phyloP scores from a whole-genome alignment of 78 protist genomes.

The Isochrysis galbana region DNA sequence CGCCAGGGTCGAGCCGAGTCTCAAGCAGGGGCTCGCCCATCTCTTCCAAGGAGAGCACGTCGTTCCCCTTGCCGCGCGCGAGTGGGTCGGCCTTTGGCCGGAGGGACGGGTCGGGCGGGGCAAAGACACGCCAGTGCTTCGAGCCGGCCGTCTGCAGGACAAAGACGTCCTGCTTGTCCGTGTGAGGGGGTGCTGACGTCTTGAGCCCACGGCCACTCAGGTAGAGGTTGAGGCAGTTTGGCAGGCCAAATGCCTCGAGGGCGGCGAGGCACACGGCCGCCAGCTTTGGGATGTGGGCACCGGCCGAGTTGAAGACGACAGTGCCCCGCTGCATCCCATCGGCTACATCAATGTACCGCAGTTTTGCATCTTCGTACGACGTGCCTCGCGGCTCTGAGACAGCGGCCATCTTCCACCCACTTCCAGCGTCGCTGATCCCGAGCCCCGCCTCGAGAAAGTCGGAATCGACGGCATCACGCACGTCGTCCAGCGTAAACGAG shows the following conservation, averaged over 20 bases:
- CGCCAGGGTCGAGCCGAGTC: not conserved
- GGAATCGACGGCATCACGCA: not conserved
- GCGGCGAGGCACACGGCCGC: slow-evolving; percentile 18
- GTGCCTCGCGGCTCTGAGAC: slow-evolving; percentile 19
- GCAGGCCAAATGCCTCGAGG: not conserved
- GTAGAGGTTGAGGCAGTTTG: slow-evolving; percentile 26
- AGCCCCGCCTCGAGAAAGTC: not conserved
- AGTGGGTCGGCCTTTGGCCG: not conserved
- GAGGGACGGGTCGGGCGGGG: not conserved
- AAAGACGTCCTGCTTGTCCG: slow-evolving; percentile 42
- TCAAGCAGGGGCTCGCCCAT: slow-evolving; percentile 20
- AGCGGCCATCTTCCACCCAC: slow-evolving; percentile 11
- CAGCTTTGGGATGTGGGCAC: slow-evolving; percentile 15
- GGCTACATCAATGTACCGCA: not conserved
- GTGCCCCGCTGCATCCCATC: not conserved
- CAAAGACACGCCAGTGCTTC: slow-evolving; percentile 25
- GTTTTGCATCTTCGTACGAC: not conserved
- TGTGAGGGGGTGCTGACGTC: slow-evolving; percentile 44
- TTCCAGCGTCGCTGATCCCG: not conserved
- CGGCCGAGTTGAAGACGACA: slow-evolving; percentile 14
- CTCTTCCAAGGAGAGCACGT: not conserved
- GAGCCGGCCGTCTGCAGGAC: not conserved
- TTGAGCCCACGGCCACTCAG: not conserved
- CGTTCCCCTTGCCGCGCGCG: slow-evolving; percentile 2
- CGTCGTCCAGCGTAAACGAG: not conserved